Evolutionary conservation across 495 filamentous ascomycete species (phyloP), one percentile per base, ranked within the genome.

Genomic region (Diplogelasinospora grovesii): DNA sequence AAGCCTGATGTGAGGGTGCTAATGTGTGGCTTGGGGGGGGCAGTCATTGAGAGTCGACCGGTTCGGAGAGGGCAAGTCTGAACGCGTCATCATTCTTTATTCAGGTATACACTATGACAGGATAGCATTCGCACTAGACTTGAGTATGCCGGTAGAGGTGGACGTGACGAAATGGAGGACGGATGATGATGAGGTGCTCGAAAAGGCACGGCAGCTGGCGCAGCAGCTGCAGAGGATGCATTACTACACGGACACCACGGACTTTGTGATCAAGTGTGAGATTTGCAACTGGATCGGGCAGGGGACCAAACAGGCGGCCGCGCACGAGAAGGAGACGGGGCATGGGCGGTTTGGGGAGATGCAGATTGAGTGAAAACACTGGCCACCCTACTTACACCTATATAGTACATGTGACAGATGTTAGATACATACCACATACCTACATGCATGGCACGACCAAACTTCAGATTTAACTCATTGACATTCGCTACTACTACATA

Each of bases 41-140:
- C 29, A 59, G 49, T 62, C 60, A 6, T 53, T 66, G 19, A 59
- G 61, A 14, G 48, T 70, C 5, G 85, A 94, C 52, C 72, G 74
- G 14, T 93, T 93, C 57, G 95, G 95, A 47, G 86, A 95, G 53
- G 80, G 79, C 1, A 74, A 71, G 19, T 26, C 69, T 1, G 75
- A 70, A 14, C 68, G 89, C 21, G 87, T 86, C 60, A 79, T 97
- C 25, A 66, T 98, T 21, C 79, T 96, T 2, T 98, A 96, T 60
- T 89, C 85, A 0, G 89, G 88, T 0, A 90, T 97, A 38, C 92
- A 98, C 54, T 98, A 98, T 59, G 92, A 98, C 59, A 79, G 83
- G n/a, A 78, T 96, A 36, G 85, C 83, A 0, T 71, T 93, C 50
- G 77, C 74, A 8, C 81, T 83, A 29, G 70, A 70, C 43, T 66